Evolutionary conservation across 2,329 filamentous ascomycete species (phyloP), one percentile per base, ranked within the genome.

Genomic region (Aspergillus sp.): DNA sequence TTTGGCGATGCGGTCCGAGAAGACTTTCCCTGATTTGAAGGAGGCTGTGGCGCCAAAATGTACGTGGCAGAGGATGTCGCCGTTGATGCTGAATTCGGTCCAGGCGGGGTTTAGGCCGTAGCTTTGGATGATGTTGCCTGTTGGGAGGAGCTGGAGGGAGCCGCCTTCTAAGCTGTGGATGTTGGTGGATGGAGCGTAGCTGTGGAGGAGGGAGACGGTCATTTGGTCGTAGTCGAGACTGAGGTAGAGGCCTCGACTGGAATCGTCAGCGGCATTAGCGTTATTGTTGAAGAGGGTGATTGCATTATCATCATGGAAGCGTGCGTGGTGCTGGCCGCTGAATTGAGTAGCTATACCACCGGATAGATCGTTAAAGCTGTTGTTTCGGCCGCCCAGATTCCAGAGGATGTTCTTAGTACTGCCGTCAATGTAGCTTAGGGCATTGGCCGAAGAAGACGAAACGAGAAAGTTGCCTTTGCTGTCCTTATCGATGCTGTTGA

Each of bases 1-100:
- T 56, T 78, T 79, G 63, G 77, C 77, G 2, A 74, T 75, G 19
- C 80, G 74, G 56, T 83, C 83, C 48, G 76, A 80, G 17, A 58
- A 46, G 33, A 60, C 48, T 7, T 54, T 65, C 69, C 72, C 33
- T 74, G 67, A 20, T 2, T 50, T 47, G 33, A 62, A 64, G 2
- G 44, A 48, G 7, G 47, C 45, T 12, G 43, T 32, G 43, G 47
- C 60, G 44, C 58, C 72, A 57, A 81, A 68, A 57, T 78, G 76
- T 4, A 68, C 71, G 47, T 82, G 75, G 68, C 80, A 80, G 27
- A 82, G 68, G 2, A 75, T 63, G 6, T 58, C 57, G 13, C 65
- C 66, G 1, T 56, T 46, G 9, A 70, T 62, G 5, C 74, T 76
- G 57, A 77, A 79, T 54, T 82, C 78, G 7, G 73, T 76, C 55